Evolutionary conservation across 176 grass and related monocot species (phyloP).

Genomic region (Ananas comosus): DNA sequence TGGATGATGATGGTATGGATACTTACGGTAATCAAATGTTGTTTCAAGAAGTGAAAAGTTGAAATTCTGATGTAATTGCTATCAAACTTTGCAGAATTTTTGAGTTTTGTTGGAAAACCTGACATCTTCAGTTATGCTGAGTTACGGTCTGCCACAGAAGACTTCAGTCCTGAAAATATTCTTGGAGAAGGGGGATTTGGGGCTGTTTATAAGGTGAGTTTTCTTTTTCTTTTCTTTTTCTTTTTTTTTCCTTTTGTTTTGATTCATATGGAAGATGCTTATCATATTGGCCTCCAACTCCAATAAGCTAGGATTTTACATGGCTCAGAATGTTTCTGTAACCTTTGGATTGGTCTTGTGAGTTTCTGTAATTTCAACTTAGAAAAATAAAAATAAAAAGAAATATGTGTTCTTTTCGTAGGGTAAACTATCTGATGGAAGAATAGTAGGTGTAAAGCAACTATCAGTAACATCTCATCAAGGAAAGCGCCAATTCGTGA

Average conservation of each 20-base stretch:
- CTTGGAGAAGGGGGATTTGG: constrained; percentile 91
- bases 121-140: constrained; percentile 61
- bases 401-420: constrained; percentile 20
- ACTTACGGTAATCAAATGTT: not conserved
- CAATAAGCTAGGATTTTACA: not conserved
- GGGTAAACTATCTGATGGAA: constrained; percentile 71
- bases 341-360: not conserved
- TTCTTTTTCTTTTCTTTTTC: not conserved
- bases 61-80: not conserved
- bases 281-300: not conserved
- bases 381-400: not conserved
- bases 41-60: not conserved
- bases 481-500: constrained; percentile 61
- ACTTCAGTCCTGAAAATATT: constrained; percentile 51
- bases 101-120: constrained; percentile 36
- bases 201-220: constrained; percentile 56
- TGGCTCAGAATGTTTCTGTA: not conserved
- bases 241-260: not conserved
- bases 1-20: constrained; percentile 3
- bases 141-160: constrained; percentile 57
- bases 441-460: constrained; percentile 71
- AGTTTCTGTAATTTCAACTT: not conserved
- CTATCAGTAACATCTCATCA: constrained; percentile 60
- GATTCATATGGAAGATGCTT: not conserved
- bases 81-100: constrained; percentile 41